Base-by-base conservation (phyloP, 2,329 filamentous ascomycete genomes). In the Akanthomyces lecanii region DNA sequence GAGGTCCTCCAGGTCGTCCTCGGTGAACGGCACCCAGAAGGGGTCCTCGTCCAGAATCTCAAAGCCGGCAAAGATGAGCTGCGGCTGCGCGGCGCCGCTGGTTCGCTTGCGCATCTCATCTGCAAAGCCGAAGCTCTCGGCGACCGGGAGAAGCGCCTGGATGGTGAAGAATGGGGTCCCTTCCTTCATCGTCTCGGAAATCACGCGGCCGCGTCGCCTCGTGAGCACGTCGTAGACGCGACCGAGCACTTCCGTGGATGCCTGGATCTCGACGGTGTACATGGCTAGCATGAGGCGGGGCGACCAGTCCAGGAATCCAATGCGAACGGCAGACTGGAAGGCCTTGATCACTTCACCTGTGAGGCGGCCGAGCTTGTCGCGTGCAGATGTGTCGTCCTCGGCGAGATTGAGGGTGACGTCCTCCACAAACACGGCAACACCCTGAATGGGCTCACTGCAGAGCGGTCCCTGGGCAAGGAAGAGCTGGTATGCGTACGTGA, bases 171-270 rank as follows among this genome's bases (percentile, higher is more conserved):
- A 98, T 1, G 94, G 93, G 0, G 92, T 97, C 28, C 95, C 94
- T 72, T 97, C 92, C 70, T 97, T 96, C 81, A 99, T 90, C 23
- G 88, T 87, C 77, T 99, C 95, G 11, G 90, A 90, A 25, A 96
- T 85, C 60, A 99, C 96, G 44, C 89, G 89, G 30, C 95, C 95
- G 40, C 93, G 89, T 5, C 95, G 90, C 1, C 94, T 89, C 38
- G 94, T 97, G n/a, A 99, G 87, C n/a, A 98, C 94, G 68, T 91
- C 91, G 81, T 99, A 99, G 40, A 98, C 95, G 36, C 92, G 89
- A 25, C 95, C 95, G 5, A 99, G 86, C 48, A 98, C 95, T 76
- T 98, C 95, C 70, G 93, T 94, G 25, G 91, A 93, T 36, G 94
- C 92, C 82, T 98, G 95, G 71, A 99, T 98, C 74, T 98, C 95